Base-by-base conservation (phyloP, 2,329 filamentous ascomycete genomes). In the Hymenoscyphus salicellus region DNA sequence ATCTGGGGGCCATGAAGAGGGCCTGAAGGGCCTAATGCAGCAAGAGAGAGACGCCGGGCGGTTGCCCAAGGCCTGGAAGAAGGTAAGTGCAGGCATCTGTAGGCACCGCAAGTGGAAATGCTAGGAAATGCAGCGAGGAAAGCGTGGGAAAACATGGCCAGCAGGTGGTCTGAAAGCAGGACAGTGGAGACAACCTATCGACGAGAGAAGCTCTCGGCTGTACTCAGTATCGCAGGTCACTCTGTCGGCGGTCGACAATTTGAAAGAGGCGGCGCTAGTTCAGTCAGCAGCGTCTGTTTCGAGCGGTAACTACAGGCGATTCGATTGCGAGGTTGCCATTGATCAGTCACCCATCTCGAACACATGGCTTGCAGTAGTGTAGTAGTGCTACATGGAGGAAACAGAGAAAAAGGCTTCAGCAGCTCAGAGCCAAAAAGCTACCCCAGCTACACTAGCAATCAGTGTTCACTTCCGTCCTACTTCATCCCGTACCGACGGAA, bases 361-460 rank as follows among this genome's bases (percentile, higher is more conserved):
- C 46, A 52, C 46, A 52, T 52, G 46, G 46, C 46, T 52, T 52
- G 46, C 46, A 52, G 46, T 52, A 26, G 46, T 26, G 46, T 52
- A 52, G 46, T 26, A 52, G 46, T 52, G 20, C 46, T 52, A 52
- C 46, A 20, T 43, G 5, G 7, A 52, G 46, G 36, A 38, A 14
- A 38, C 46, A 23, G 20, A 26, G n/a, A 20, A 7, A 46, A 46
- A 52, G 11, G 46, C 46, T 14, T 23, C 46, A 38, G 36, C 36
- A 38, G 36, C 36, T 38, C 36, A 14, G 11, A 38, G 36, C 43
- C 23, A 23, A 17, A n/a, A 8, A 49, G n/a, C 8, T 8, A 6
- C 17, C n/a, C 16, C 7, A 46, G 43, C n/a, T 41, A 38, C 10
- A 16, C 36, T 23, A 46, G n/a, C 41, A 46, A 46, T 23, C 3